Evolutionary conservation across 352 stramenopile genomes (phyloP).

Genomic region (Globisporangium carolinianum): DNA sequence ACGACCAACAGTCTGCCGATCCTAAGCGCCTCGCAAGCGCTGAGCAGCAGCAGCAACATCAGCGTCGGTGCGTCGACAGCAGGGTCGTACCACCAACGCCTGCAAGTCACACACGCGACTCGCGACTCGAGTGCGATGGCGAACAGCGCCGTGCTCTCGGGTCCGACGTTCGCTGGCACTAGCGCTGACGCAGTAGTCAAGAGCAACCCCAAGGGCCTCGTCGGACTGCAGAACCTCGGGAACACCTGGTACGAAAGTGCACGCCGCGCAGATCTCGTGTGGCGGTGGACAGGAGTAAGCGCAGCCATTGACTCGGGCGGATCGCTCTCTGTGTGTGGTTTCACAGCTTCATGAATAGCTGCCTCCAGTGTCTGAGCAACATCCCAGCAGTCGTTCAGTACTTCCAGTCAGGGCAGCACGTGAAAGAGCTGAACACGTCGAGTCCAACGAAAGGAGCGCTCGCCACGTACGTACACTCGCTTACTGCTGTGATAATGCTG

Average conservation of each 20-base stretch:
- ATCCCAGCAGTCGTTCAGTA: conserved; percentile 46
- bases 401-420: conserved; percentile 35
- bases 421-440: conserved; percentile 44
- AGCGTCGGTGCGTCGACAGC: conserved; percentile 1
- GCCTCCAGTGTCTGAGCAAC: conserved; percentile 78
- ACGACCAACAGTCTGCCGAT: conserved; percentile 13
- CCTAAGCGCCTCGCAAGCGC: conserved; percentile 7
- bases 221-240: conserved; percentile 69
- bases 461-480: conserved; percentile 17
- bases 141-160: neutral
- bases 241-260: conserved; percentile 57
- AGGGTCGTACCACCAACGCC: conserved; percentile 9
- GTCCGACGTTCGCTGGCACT: conserved; percentile 4
- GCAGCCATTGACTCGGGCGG: neutral
- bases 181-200: conserved; percentile 16
- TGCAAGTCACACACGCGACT: conserved; percentile 3
- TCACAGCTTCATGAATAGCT: conserved; percentile 83
- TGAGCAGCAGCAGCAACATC: conserved; percentile 8
- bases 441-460: conserved; percentile 60
- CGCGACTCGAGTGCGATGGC: conserved; percentile 1
- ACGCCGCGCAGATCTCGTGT: neutral
- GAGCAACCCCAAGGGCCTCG: conserved; percentile 31
- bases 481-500: too few species aligned
- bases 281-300: neutral
- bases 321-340: too few species aligned